Conservation (phyloP, 805 yeast species). For the Blastobotrys robertii region DNA sequence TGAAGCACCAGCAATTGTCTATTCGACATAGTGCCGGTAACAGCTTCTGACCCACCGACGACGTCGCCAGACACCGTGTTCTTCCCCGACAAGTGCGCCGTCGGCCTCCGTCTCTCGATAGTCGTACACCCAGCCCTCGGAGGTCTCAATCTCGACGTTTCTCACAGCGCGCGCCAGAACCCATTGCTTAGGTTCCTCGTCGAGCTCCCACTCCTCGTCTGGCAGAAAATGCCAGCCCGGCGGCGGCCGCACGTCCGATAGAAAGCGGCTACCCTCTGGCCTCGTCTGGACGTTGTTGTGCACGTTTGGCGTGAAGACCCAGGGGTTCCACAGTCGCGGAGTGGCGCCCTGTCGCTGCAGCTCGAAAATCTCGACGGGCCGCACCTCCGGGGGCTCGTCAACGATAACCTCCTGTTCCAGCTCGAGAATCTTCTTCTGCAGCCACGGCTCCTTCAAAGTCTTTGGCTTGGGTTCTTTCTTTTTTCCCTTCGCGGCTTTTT, state of each 20-base stretch:
- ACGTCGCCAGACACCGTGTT: conserved; percentile 31
- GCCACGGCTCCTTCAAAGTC: conserved; percentile 27
- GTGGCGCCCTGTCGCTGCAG: conserved; percentile 56
- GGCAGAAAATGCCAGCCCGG: conserved; percentile 60
- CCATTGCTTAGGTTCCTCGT: conserved; percentile 45
- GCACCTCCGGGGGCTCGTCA: conserved; percentile 53
- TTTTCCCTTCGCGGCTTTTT: conserved; percentile 18
- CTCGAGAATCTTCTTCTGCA: conserved; percentile 25
- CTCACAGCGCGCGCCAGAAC: conserved; percentile 35
- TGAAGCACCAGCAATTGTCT: not conserved
- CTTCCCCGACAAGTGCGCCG: conserved; percentile 10
- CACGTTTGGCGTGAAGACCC: conserved; percentile 43
- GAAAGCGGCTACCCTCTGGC: conserved; percentile 53
- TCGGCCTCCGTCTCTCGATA: conserved; percentile 7
- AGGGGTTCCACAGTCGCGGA: conserved; percentile 51
- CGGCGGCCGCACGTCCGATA: conserved; percentile 58
- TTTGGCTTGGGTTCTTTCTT: conserved; percentile 20
- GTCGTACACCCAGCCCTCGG: conserved; percentile 33
- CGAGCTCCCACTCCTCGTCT: conserved; percentile 57
- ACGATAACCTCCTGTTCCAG: conserved; percentile 39
- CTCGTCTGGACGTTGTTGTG: conserved; percentile 48
- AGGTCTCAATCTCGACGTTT: conserved; percentile 20
- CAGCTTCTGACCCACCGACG: conserved; percentile 30
- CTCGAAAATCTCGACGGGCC: conserved; percentile 69
- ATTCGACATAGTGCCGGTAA: conserved; percentile 15